These are phyloP conservation scores for Primulina tabacum DNA, from an alignment of 257 asterid genomes.

Conservation along the genomic window DNA sequence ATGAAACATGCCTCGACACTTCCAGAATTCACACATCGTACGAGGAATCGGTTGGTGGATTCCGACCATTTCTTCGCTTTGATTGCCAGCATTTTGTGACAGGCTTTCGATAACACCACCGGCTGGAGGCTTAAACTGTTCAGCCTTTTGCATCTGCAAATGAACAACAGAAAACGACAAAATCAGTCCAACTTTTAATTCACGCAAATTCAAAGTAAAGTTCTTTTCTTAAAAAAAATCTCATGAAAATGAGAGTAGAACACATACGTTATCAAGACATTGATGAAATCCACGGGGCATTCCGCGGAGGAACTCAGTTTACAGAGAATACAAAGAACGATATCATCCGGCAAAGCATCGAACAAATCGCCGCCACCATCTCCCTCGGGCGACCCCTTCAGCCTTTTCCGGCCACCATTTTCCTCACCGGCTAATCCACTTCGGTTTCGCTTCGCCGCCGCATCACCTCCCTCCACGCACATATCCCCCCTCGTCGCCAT, in stretches of 20 bases:
- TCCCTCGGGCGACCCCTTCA: slow-evolving; percentile 28
- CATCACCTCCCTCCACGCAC: slow-evolving; percentile 23
- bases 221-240: too few species aligned
- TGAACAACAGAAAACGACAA: too few species aligned
- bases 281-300: slow-evolving; percentile 66
- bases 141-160: slow-evolving; percentile 70
- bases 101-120: slow-evolving; percentile 66
- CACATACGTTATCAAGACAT: slow-evolving; percentile 64
- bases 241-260: too few species aligned
- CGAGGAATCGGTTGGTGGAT: slow-evolving; percentile 73
- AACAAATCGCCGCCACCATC: slow-evolving; percentile 41
- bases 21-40: slow-evolving; percentile 84
- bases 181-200: not conserved
- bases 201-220: too few species aligned
- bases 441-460: slow-evolving; percentile 32
- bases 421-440: slow-evolving; percentile 27
- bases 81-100: slow-evolving; percentile 49
- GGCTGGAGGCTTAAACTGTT: slow-evolving; percentile 66
- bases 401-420: slow-evolving; percentile 28
- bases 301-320: slow-evolving; percentile 67
- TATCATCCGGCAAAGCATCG: slow-evolving; percentile 77
- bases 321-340: slow-evolving; percentile 59
- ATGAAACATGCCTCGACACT: slow-evolving; percentile 78
- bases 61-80: slow-evolving; percentile 79
- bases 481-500: not conserved